Conservation (phyloP, 495 filamentous ascomycete species). For the Amniculicola lignicola region DNA sequence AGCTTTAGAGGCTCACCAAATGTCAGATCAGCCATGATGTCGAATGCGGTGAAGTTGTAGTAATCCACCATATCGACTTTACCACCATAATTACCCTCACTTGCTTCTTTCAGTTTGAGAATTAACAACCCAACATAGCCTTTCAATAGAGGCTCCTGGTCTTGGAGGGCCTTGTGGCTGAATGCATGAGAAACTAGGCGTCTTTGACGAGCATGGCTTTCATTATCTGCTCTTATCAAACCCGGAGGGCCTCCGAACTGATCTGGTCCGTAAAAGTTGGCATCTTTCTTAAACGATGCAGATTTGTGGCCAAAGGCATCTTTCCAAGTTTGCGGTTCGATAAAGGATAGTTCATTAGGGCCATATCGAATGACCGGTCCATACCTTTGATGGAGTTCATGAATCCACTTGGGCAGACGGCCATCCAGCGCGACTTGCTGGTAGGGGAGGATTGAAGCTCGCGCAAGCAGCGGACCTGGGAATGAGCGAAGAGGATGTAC, state of each 20-base stretch:
- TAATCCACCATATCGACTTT: slow-evolving; percentile 12
- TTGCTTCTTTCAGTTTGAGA: slow-evolving; percentile 8
- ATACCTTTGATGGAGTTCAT: slow-evolving; percentile 36
- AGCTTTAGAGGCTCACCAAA: slow-evolving; percentile 26
- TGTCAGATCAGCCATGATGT: slow-evolving; percentile 28
- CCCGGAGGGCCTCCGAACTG: neutral
- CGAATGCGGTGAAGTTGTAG: slow-evolving; percentile 31
- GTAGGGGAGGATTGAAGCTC: slow-evolving; percentile 23
- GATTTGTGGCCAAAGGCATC: slow-evolving; percentile 12
- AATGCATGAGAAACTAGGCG: slow-evolving; percentile 24
- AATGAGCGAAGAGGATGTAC: slow-evolving; percentile 39
- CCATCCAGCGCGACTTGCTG: neutral
- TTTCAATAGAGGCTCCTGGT: slow-evolving; percentile 18
- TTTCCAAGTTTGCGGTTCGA: slow-evolving; percentile 20
- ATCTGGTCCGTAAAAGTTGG: slow-evolving; percentile 10
- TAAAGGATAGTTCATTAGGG: slow-evolving; percentile 35
- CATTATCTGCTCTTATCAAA: slow-evolving; percentile 14
- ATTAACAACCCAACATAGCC: slow-evolving; percentile 18
- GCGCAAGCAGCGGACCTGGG: slow-evolving; percentile 36
- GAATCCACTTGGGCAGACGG: neutral
- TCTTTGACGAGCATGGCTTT: slow-evolving; percentile 16
- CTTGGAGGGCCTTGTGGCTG: slow-evolving; percentile 21
- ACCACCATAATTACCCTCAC: neutral
- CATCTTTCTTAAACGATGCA: slow-evolving; percentile 9
- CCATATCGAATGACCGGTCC: slow-evolving; percentile 36